phyloP scores from a whole-genome alignment of 768 basidiomycete genomes.

The Podaxis rugospora region DNA sequence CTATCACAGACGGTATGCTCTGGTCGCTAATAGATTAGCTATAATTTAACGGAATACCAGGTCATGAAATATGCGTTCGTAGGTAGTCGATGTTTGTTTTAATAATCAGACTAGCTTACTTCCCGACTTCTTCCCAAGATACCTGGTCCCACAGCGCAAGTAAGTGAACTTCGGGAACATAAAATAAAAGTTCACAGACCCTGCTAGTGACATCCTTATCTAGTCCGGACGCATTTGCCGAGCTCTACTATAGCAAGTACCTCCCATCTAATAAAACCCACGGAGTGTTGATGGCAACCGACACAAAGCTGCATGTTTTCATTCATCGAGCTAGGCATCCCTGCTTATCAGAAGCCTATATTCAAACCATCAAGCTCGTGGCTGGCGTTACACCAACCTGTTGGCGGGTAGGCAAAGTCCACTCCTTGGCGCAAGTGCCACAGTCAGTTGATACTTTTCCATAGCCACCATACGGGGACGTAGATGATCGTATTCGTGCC shows the following conservation, averaged over 20 bases:
- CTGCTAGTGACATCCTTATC: conserved; percentile 50
- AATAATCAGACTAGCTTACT: conserved; percentile 1
- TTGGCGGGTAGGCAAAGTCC: conserved; percentile 43
- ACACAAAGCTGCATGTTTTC: conserved; percentile 17
- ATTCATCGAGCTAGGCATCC: neutral
- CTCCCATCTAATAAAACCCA: neutral
- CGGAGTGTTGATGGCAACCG: neutral
- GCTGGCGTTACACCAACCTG: conserved; percentile 54
- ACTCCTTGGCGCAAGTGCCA: neutral
- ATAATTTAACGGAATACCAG: conserved; percentile 17
- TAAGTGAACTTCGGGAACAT: conserved; percentile 20
- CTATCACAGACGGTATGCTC: conserved; percentile 41
- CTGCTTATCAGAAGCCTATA: conserved; percentile 21
- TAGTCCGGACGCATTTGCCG: conserved; percentile 68
- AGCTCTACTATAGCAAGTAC: conserved; percentile 66
- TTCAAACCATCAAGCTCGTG: conserved; percentile 51
- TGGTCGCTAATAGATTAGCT: neutral
- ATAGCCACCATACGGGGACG: conserved; percentile 61
- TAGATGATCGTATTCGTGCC: conserved; percentile 73
- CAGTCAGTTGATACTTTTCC: neutral
- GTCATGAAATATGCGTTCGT: conserved; percentile 61
- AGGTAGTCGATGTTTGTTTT: conserved; percentile 23
- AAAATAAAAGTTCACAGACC: neutral
- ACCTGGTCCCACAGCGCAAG: conserved; percentile 56
- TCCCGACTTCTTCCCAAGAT: conserved; percentile 24